Evolutionary conservation across 2,329 filamentous ascomycete genomes (phyloP), one percentile per base, ranked within the genome.

Genomic region (Endothia cerciana): DNA sequence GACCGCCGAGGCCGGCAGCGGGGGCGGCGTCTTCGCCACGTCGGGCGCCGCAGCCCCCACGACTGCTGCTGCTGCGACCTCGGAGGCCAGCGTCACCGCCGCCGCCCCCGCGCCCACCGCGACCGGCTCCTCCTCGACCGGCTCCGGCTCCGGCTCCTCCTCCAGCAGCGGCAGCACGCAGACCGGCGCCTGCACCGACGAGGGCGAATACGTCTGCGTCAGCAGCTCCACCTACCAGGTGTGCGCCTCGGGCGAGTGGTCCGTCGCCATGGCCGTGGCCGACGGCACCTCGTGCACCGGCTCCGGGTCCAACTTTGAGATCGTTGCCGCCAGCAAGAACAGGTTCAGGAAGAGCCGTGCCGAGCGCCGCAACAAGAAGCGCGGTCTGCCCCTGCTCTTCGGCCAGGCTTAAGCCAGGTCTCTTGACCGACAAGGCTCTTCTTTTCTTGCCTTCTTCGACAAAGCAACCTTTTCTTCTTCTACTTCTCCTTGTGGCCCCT

Each of bases 201-300:
- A 85, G 69, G 84, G 84, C 63, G 64, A 71, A 22, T 85, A 81
- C 80, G 81, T 82, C 76, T 86, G 84, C 73, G 73, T 84, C 60
- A 75, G 71, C 33, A 82, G 82, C 65, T 72, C 68, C n/a, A 74
- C 77, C 22, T 86, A 83, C 78, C 83, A 85, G 75, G 82, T 80
- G 65, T 86, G 84, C 70, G 83, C 82, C 30, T 79, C 75, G 62
- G 83, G 83, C 30, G 57, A 72, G 30, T 86, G 83, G 83, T 78
- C 81, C 1, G 69, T 69, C 4, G 64, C 74, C 60, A 76, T 80
- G 72, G 62, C 73, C 5, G 75, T 86, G 73, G 78, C 83, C 0
- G 65, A 74, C 0, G 84, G 84, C 64, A 84, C 81, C 55, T 69
- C 72, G 41, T 86, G 84, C 75, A 77, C 72, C 40, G 66, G 66